Conservation (phyloP, 352 stramenopile genomes). For the Elongisporangium undulatum region DNA sequence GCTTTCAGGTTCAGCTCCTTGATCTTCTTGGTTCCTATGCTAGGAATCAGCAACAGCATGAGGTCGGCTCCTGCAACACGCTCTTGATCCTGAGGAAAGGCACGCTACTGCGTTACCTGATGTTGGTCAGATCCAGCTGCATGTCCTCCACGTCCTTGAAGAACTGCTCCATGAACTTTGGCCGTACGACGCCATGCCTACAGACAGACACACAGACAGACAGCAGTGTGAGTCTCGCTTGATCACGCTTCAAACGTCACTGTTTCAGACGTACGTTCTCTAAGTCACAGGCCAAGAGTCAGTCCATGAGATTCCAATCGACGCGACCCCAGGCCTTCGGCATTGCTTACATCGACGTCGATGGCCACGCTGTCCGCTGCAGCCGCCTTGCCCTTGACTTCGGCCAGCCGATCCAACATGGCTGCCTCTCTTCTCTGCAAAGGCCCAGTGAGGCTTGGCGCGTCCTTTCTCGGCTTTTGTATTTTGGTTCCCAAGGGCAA, state of each 20-base stretch:
- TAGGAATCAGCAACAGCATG: constrained; percentile 11
- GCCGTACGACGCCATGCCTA: constrained; percentile 48
- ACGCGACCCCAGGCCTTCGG: background rate
- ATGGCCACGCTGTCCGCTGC: constrained; percentile 40
- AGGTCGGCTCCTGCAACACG: background rate
- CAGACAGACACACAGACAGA: background rate
- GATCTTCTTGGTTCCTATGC: constrained; percentile 89
- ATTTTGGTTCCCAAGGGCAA: background rate
- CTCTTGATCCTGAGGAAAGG: background rate
- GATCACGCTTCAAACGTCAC: too few species aligned
- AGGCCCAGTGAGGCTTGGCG: too few species aligned
- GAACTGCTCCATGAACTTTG: constrained; percentile 94
- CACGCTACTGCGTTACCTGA: constrained; percentile 39
- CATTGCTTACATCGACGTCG: constrained; percentile 47
- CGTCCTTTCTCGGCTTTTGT: background rate
- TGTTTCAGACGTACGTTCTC: background rate
- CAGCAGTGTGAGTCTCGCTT: background rate
- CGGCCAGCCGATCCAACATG: constrained; percentile 70
- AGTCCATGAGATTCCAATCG: background rate
- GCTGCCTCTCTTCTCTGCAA: background rate
- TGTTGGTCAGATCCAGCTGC: constrained; percentile 90
- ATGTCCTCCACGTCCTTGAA: constrained; percentile 95
- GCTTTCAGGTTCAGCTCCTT: constrained; percentile 91
- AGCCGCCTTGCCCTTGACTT: constrained; percentile 56
- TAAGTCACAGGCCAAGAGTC: background rate